Evolutionary conservation across 805 yeast genomes (phyloP).

Genomic region (Starmerella floris): DNA sequence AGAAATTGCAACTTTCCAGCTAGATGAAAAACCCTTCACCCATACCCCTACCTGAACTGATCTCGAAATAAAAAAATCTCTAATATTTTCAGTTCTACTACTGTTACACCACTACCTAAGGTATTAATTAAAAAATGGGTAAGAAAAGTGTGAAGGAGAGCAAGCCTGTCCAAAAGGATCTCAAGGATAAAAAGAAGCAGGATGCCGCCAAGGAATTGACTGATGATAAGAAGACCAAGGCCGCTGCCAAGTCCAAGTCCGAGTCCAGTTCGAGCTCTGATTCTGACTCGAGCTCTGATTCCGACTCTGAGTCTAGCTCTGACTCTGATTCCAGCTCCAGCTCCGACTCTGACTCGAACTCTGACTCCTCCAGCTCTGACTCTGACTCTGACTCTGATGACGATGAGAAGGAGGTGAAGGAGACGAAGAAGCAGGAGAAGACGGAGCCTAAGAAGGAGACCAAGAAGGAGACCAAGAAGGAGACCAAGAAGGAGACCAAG

Average conservation of each 20-base stretch:
- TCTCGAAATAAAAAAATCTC: background rate
- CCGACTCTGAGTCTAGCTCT: slow-evolving; percentile 8
- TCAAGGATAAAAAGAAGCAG: slow-evolving; percentile 3
- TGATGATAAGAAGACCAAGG: slow-evolving; percentile 6
- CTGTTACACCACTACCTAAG: background rate
- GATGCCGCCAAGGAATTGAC: slow-evolving; percentile 8
- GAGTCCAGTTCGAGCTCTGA: slow-evolving; percentile 26
- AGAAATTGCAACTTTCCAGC: no score
- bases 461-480: slow-evolving; percentile 15
- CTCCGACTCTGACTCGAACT: slow-evolving; percentile 6
- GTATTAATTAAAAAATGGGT: slow-evolving; percentile 6
- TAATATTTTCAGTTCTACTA: no score
- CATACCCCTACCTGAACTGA: background rate
- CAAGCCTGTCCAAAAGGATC: slow-evolving; percentile 11
- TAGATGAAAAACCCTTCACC: no score
- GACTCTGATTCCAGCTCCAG: slow-evolving; percentile 20
- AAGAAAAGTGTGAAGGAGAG: slow-evolving; percentile 10
- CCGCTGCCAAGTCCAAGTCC: slow-evolving; percentile 23
- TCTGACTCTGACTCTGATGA: slow-evolving; percentile 24
- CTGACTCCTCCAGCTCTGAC: slow-evolving; percentile 5
- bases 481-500: slow-evolving; percentile 8
- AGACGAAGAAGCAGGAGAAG: background rate
- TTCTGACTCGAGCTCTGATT: slow-evolving; percentile 22
- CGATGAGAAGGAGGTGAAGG: slow-evolving; percentile 21
- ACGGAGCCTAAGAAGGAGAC: background rate